These are phyloP conservation scores for Daldinia sp. DNA, from an alignment of 2,329 filamentous ascomycete genomes.

Conservation along the genomic window DNA sequence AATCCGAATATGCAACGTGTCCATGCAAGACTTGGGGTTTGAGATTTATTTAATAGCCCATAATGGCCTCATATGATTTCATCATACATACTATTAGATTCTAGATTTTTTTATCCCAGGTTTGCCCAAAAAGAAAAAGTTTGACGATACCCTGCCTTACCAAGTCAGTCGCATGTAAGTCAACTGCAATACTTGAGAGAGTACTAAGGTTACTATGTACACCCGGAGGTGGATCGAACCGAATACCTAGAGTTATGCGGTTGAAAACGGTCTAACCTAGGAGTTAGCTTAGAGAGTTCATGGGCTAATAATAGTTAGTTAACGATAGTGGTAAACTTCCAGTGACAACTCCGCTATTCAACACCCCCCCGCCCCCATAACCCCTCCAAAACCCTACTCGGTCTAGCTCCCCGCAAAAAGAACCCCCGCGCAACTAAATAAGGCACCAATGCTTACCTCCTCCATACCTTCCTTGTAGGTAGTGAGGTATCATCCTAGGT, in stretches of 20 bases:
- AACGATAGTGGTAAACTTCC: slow-evolving; percentile 8
- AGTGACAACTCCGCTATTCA: slow-evolving; percentile 8
- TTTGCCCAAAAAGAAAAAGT: neutral
- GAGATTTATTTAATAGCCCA: slow-evolving; percentile 3
- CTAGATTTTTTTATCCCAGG: neutral
- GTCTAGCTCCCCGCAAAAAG: slow-evolving; percentile 18
- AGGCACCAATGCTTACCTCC: slow-evolving; percentile 30
- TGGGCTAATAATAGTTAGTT: slow-evolving; percentile 1
- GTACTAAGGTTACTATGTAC: neutral
- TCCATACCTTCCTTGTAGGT: no score
- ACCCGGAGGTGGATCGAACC: neutral
- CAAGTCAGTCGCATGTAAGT: slow-evolving; percentile 1
- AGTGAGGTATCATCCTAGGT: no score
- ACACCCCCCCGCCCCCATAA: neutral
- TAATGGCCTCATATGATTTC: neutral
- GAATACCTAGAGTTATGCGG: neutral
- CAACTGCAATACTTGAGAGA: neutral
- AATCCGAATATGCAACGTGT: slow-evolving; percentile 23
- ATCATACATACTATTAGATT: neutral
- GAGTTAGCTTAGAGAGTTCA: neutral
- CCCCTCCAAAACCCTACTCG: slow-evolving; percentile 1
- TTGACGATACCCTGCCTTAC: neutral
- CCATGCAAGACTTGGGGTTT: neutral
- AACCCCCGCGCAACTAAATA: slow-evolving; percentile 35
- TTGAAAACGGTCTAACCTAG: neutral